Evolutionary conservation across 2,329 filamentous ascomycete genomes (phyloP).

Genomic region (Penicillium hordei): DNA sequence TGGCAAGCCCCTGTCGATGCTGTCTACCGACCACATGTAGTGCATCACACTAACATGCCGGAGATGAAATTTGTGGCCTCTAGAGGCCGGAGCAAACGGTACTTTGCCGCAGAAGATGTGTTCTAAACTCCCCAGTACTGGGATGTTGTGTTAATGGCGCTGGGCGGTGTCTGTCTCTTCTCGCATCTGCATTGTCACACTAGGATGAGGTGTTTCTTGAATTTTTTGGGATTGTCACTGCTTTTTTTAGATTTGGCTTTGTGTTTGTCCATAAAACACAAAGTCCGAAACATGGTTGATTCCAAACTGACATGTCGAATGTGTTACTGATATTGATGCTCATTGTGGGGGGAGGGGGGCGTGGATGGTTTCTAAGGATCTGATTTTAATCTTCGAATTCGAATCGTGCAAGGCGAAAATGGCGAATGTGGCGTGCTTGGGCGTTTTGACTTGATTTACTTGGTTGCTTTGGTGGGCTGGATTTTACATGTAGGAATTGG

Average conservation of each 20-base stretch:
- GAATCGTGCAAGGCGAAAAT: slow-evolving; percentile 12
- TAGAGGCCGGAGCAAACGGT: slow-evolving; percentile 66
- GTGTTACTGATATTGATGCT: slow-evolving; percentile 2
- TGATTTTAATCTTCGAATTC: neutral
- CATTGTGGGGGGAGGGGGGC: neutral
- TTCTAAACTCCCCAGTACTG: slow-evolving; percentile 23
- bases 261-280: slow-evolving; percentile 3
- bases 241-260: slow-evolving; percentile 12
- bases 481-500: neutral
- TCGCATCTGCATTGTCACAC: slow-evolving; percentile 25
- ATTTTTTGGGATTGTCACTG: slow-evolving; percentile 1
- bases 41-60: slow-evolving; percentile 77
- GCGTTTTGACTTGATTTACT: slow-evolving; percentile 5
- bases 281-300: slow-evolving; percentile 1
- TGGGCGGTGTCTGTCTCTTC: slow-evolving; percentile 8
- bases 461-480: neutral
- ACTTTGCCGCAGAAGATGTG: slow-evolving; percentile 64
- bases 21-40: slow-evolving; percentile 86
- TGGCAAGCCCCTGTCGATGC: slow-evolving; percentile 89
- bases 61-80: slow-evolving; percentile 69
- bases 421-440: slow-evolving; percentile 17
- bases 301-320: slow-evolving; percentile 1
- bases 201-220: slow-evolving; percentile 7
- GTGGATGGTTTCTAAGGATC: neutral
- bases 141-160: slow-evolving; percentile 4